Evolutionary conservation across 345 rosid species (phyloP).

Genomic region (Acer campestre): DNA sequence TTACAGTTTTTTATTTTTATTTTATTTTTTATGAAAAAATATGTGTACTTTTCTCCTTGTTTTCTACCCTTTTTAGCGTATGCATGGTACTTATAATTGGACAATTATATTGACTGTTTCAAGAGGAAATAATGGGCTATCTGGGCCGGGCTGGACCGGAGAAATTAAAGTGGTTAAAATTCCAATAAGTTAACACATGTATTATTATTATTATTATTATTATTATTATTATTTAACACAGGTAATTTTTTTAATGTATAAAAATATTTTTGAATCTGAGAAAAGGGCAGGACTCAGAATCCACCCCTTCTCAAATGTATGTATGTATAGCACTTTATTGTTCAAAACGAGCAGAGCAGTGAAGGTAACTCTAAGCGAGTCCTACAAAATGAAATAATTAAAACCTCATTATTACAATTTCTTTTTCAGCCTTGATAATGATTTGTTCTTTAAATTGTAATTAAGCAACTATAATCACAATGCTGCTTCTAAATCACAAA

Average conservation of each 20-base stretch:
- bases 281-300: too few relatives aligned
- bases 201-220: too few relatives aligned
- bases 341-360: not conserved
- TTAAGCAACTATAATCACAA: constrained; percentile 20
- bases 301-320: too few relatives aligned
- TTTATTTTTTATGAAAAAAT: too few relatives aligned
- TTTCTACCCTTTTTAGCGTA: not conserved
- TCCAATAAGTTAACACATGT: too few relatives aligned
- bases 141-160: too few relatives aligned
- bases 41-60: too few relatives aligned
- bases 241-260: too few relatives aligned
- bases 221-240: too few relatives aligned
- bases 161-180: too few relatives aligned
- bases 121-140: too few relatives aligned
- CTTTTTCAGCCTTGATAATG: not conserved
- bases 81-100: not conserved
- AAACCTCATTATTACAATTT: not conserved
- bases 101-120: not conserved
- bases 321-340: not conserved
- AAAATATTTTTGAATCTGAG: too few relatives aligned
- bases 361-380: not conserved
- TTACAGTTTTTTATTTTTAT: not conserved
- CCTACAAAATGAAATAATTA: not conserved
- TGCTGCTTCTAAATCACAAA: constrained; percentile 12
- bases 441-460: constrained; percentile 14